phyloP scores from a whole-genome alignment of 2,329 filamentous ascomycete species.

The Stagonosporopsis rhizophila region DNA sequence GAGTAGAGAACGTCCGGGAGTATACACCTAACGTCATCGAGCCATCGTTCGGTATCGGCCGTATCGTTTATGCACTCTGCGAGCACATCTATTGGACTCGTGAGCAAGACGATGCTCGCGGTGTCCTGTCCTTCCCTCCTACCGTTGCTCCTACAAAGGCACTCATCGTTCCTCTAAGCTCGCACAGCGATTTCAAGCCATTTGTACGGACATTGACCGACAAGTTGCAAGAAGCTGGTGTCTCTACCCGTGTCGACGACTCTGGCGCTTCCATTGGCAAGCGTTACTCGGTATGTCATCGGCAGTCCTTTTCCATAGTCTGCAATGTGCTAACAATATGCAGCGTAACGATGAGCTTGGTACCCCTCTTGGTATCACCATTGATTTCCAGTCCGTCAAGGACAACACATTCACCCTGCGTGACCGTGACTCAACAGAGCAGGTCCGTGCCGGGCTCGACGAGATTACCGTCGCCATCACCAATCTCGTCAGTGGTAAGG shows the following conservation, averaged over 20 bases:
- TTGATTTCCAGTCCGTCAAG: slow-evolving; percentile 94
- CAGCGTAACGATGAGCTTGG: slow-evolving; percentile 91
- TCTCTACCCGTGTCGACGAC: slow-evolving; percentile 88
- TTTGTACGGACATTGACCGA: slow-evolving; percentile 74
- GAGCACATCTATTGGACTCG: slow-evolving; percentile 97
- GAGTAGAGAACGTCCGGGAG: slow-evolving; percentile 83
- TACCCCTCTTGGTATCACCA: slow-evolving; percentile 90
- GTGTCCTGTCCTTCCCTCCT: slow-evolving; percentile 77
- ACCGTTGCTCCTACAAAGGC: slow-evolving; percentile 93
- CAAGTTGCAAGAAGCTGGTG: slow-evolving; percentile 75
- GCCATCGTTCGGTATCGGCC: slow-evolving; percentile 95
- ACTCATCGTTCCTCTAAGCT: slow-evolving; percentile 86
- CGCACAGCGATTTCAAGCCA: slow-evolving; percentile 81
- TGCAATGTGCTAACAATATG: slow-evolving; percentile 25
- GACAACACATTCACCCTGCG: slow-evolving; percentile 86
- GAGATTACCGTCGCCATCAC: slow-evolving; percentile 79
- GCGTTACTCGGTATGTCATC: slow-evolving; percentile 64
- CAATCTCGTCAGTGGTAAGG: slow-evolving; percentile 66
- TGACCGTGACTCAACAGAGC: slow-evolving; percentile 85
- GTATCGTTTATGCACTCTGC: slow-evolving; percentile 91
- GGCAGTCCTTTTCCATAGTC: too few relatives aligned
- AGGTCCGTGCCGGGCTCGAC: slow-evolving; percentile 83
- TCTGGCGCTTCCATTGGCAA: slow-evolving; percentile 93
- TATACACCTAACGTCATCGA: slow-evolving; percentile 97
- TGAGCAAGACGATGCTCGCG: slow-evolving; percentile 81